phyloP scores from a whole-genome alignment of 2,329 filamentous ascomycete species.

The Trichoderma lentiforme region DNA sequence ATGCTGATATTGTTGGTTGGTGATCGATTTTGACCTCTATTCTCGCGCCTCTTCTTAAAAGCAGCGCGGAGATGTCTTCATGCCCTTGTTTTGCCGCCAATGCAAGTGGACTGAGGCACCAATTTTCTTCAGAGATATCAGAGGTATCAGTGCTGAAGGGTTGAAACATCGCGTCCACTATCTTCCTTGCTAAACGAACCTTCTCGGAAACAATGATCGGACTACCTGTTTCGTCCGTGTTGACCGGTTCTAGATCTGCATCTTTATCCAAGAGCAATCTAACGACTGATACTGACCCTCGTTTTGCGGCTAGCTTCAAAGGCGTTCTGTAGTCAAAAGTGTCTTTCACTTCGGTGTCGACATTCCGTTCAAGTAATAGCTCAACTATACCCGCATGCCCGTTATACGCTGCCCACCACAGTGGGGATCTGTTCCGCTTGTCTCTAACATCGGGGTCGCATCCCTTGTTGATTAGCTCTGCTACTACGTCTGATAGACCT shows the following conservation, averaged over 20 bases:
- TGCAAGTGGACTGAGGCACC: not conserved
- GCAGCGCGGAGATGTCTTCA: not conserved
- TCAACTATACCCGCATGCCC: not conserved
- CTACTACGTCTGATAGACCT: not conserved
- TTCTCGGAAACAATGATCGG: rapidly evolving
- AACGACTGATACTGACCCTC: rapidly evolving
- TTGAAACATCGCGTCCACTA: not conserved
- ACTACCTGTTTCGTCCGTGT: not conserved
- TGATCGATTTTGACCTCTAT: not conserved
- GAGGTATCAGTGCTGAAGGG: not conserved
- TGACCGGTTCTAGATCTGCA: not conserved
- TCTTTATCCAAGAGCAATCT: not conserved
- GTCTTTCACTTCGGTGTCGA: not conserved
- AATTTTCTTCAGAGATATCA: too few relatives aligned
- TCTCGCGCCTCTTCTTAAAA: not conserved
- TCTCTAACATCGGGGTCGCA: not conserved
- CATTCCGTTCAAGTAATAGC: rapidly evolving
- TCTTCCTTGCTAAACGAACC: rapidly evolving
- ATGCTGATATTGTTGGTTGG: not conserved
- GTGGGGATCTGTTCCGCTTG: not conserved
- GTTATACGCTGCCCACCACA: not conserved
- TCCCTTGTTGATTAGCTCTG: not conserved
- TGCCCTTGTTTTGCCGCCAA: not conserved
- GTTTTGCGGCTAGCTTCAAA: not conserved
- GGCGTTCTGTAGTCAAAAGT: not conserved